A percentile compares a stretch with the other conserved stretches of the same genome.
Conservation (phyloP, 225 moss, liverwort and hornwort species). For the Marchantia polymorpha region DNA sequence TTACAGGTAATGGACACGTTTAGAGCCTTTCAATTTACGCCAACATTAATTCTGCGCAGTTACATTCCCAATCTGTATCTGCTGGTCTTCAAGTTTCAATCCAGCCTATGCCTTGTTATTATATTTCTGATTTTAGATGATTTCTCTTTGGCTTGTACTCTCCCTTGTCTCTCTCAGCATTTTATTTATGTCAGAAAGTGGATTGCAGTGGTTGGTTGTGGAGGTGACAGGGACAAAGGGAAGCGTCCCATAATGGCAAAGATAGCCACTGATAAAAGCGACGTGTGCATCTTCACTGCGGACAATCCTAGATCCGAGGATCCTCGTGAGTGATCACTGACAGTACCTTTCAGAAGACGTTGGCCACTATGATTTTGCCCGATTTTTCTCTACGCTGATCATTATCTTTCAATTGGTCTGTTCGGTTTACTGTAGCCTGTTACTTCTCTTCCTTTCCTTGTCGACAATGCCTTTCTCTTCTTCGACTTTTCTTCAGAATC, state of each 20-base stretch:
- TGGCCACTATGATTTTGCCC: not conserved
- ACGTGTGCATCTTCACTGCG: slow-evolving; percentile 85
- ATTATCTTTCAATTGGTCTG: too few species aligned
- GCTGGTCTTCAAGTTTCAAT: not conserved
- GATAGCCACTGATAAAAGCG: slow-evolving; percentile 94
- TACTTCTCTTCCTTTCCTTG: too few species aligned
- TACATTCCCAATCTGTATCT: not conserved
- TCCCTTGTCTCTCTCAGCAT: not conserved
- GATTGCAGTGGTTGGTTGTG: slow-evolving; percentile 84
- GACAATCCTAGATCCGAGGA: slow-evolving; percentile 97
- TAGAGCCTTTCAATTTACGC: not conserved
- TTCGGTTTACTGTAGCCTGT: too few species aligned
- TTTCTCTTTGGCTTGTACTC: not conserved
- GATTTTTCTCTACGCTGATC: not conserved
- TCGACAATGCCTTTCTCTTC: too few species aligned
- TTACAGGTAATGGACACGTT: slow-evolving; percentile 57
- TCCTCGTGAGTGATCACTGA: slow-evolving; percentile 50
- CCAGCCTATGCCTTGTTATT: not conserved
- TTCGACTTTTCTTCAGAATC: too few species aligned
- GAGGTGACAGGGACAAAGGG: slow-evolving; percentile 92
- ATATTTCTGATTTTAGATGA: not conserved
- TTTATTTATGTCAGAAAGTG: not conserved
- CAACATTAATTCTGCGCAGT: not conserved
- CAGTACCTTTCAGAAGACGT: not conserved
- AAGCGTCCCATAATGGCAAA: slow-evolving; percentile 98